Base-by-base conservation (phyloP, 805 yeast species). In the Danielia reshetovae region DNA sequence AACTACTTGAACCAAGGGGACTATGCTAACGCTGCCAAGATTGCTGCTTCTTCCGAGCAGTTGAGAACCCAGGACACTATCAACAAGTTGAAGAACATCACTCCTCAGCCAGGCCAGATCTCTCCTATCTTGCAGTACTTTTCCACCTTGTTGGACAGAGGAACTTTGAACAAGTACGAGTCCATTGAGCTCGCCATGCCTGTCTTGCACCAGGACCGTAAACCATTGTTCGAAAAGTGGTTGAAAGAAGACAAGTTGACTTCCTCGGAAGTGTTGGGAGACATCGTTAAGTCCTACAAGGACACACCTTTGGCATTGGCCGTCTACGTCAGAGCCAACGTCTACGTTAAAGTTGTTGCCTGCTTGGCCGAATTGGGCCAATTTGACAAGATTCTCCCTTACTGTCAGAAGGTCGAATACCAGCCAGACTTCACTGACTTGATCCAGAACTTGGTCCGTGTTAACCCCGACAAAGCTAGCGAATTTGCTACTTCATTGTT, bases 241-340 rank as follows among this genome's bases (percentile, higher is more conserved):
- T 76, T 93, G 60, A 84, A 82, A 59, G 97, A 93, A 62, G 95
- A 88, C 59, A 93, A 93, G 63, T 75, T 93, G 48, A 89, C 90
- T 43, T 79, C 84, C 33, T 85, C 96, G n/a, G 99, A 93, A 67
- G 97, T 89, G 63, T 75, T 93, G 46, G 99, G 98, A 68, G 99
- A 93, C 58, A 75, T 88, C 54, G 93, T 93, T 44, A 87, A 90
- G 55, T 86, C 95, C 29, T 78, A 77, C 55, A 64, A 59, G 42
- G 97, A 90, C 51, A 66, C 84, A 10, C 77, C 89, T 18, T 70
- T 93, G 48, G 95, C 97, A 4, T 71, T 93, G 51, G 94, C 95
- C 16, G 89, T 94, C 43, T 93, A 90, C 61, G 71, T 88, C 54
- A 79, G 93, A 50, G 80, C 96, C 19, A 74, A 84, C 40, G 75